Evolutionary conservation across 208 protist genomes (phyloP), one percentile per base, ranked within the genome.

Genomic region (Crithidia sp.): DNA sequence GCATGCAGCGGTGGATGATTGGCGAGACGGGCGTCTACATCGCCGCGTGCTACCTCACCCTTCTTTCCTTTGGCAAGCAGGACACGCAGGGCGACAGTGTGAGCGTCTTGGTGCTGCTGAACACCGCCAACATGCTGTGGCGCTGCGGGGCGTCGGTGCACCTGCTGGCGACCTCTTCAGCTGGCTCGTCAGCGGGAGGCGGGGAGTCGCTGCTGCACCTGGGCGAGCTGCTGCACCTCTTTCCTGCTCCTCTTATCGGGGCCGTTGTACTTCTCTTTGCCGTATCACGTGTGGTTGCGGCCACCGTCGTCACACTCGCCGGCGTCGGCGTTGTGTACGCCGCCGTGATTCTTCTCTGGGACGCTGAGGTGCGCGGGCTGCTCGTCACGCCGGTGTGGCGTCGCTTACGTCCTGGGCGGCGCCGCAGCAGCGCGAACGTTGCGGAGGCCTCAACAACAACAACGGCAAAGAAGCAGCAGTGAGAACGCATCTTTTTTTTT

Each of bases 11-110:
- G 17, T 77, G 71, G 54, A 88, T 91, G 82, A 28, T 94, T 4
- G 76, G 59, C 14, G 68, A 86, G 59, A 83, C 90, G 5, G 52
- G 77, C 12, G 10, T 93, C 49, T 94, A 93, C 79, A 77, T 88
- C 5, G 41, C 54, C 5, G 65, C 61, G 16, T 95, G 92, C 76
- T 92, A 86, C 63, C 63, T 79, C 2, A 74, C 88, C 28, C 70
- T 85, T 50, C 28, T 53, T 2, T 49, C 61, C 36, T 61, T 67
- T 47, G 60, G 57, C 43, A 49, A 36, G 44, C 16, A 43, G 8
- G 73, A 69, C 49, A 52, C 41, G 7, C 8, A 74, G 17, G 74
- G 71, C 17, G 70, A 71, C 14, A 78, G 71, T 57, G 59, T 74
- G 40, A 67, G 67, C 45, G 54, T 76, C 53, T 71, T 94, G 36